These are phyloP conservation scores for Ensete ventricosum DNA, from an alignment of 176 grass and related monocot genomes.

Conservation along the genomic window DNA sequence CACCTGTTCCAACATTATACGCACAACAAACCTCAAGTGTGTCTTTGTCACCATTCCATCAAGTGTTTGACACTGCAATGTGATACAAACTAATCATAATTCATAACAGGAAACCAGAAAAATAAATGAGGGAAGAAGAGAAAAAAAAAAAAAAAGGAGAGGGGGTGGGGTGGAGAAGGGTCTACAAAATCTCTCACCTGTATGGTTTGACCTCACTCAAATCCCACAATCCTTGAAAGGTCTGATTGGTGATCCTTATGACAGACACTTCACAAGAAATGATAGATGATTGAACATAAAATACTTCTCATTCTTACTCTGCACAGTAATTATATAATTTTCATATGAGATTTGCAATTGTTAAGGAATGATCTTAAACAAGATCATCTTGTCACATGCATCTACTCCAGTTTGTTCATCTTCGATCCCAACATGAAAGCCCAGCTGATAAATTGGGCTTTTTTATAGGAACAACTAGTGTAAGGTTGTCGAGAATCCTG, in stretches of 20 bases:
- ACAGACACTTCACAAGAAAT: constrained; percentile 76
- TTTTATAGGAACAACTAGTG: constrained; percentile 57
- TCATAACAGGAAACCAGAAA: not conserved
- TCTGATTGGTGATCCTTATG: constrained; percentile 53
- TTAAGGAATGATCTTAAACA: not conserved
- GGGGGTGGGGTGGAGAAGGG: not conserved
- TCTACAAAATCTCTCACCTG: constrained; percentile 34
- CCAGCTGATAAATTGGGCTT: constrained; percentile 58
- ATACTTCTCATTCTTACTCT: constrained; percentile 81
- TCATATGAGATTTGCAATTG: not conserved
- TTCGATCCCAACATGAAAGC: constrained; percentile 75
- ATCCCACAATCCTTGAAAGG: constrained; percentile 76
- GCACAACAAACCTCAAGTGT: constrained; percentile 51
- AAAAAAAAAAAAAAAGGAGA: not conserved
- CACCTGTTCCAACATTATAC: constrained; percentile 67
- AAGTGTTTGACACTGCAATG: constrained; percentile 53
- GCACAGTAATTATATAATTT: constrained; percentile 20
- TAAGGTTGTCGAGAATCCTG: constrained; percentile 95
- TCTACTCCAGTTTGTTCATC: constrained; percentile 64
- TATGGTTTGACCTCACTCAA: constrained; percentile 81
- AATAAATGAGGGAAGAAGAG: not conserved
- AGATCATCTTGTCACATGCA: not conserved
- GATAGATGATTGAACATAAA: constrained; percentile 86
- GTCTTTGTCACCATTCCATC: constrained; percentile 50
- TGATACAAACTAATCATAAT: constrained; percentile 1